Evolutionary conservation across 331 rosid species (phyloP).

Genomic region (Phaseolus coccineus): DNA sequence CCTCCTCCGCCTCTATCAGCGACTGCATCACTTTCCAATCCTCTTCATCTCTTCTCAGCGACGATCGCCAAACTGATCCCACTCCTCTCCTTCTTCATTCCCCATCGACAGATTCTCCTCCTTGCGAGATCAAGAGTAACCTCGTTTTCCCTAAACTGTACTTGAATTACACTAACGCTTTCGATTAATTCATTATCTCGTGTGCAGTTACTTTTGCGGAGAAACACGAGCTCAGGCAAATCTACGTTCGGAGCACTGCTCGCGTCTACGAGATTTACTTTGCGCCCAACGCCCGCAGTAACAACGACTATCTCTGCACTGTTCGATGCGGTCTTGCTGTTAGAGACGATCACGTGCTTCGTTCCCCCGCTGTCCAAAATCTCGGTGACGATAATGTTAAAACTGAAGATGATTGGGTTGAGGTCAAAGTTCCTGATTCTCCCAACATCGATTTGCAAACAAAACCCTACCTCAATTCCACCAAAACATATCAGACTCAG

Average conservation of each 20-base stretch:
- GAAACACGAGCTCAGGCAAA: conserved; percentile 76
- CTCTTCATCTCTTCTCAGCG: conserved; percentile 51
- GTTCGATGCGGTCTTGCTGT: conserved; percentile 75
- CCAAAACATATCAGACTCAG: conserved; percentile 47
- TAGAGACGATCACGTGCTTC: conserved; percentile 70
- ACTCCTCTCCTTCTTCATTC: conserved; percentile 64
- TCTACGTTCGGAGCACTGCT: conserved; percentile 87
- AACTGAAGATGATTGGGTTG: conserved; percentile 93
- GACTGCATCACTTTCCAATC: conserved; percentile 65
- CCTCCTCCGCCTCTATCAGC: conserved; percentile 55
- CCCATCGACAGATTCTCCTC: conserved; percentile 63
- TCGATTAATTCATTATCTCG: too few species aligned
- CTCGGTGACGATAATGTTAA: conserved; percentile 47
- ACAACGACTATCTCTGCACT: conserved; percentile 74
- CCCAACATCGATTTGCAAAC: conserved; percentile 32
- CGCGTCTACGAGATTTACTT: conserved; percentile 77
- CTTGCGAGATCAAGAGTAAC: conserved; percentile 84
- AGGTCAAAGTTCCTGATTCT: conserved; percentile 61
- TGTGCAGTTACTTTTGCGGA: conserved; percentile 64
- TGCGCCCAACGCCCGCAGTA: conserved; percentile 51
- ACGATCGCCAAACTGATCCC: conserved; percentile 20
- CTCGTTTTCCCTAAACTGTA: not conserved
- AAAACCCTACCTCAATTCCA: conserved; percentile 37
- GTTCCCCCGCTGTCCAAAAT: conserved; percentile 41
- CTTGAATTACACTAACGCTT: not conserved